Percentiles rank a stretch among this genome's conserved stretches.
These are phyloP conservation scores for Fusarium cyanostomum DNA, from an alignment of 2,329 filamentous ascomycete species.

Conservation along the genomic window DNA sequence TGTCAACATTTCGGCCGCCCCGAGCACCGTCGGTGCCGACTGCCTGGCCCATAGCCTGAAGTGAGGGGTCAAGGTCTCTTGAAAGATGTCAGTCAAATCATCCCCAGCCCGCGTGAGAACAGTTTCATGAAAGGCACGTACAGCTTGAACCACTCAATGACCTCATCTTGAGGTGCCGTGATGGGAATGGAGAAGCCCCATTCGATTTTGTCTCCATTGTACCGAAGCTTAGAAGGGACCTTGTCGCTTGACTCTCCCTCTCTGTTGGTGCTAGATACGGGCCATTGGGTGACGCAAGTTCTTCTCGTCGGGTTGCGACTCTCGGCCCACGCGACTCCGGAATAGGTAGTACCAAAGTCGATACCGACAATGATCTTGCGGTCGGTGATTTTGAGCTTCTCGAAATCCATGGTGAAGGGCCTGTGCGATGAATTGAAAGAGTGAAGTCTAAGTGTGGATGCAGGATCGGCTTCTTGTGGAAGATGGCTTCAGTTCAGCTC, in stretches of 20 bases:
- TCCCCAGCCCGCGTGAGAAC: background rate
- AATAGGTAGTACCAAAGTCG: conserved; percentile 65
- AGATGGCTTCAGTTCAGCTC: background rate
- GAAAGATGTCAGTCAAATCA: conserved; percentile 11
- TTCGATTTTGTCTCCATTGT: conserved; percentile 49
- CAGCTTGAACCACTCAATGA: conserved; percentile 61
- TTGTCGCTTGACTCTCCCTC: conserved; percentile 55
- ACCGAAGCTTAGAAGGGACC: conserved; percentile 57
- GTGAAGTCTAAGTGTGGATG: background rate
- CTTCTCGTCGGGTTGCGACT: conserved; percentile 51
- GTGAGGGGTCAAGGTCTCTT: conserved; percentile 51
- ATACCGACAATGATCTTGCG: conserved; percentile 59
- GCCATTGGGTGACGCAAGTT: conserved; percentile 54
- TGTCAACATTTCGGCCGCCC: conserved; percentile 49
- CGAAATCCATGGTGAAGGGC: conserved; percentile 48
- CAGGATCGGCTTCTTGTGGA: background rate
- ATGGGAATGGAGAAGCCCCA: conserved; percentile 59
- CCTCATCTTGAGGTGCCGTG: conserved; percentile 50
- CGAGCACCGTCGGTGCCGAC: conserved; percentile 41
- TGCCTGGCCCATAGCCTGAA: conserved; percentile 46
- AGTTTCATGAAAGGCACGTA: conserved; percentile 40
- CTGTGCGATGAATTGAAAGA: background rate
- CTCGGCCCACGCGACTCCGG: conserved; percentile 60
- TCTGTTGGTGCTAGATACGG: conserved; percentile 48
- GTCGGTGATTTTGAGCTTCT: conserved; percentile 47